Conservation (phyloP, 179 eudicot genomes). For the Silene coronaria region DNA sequence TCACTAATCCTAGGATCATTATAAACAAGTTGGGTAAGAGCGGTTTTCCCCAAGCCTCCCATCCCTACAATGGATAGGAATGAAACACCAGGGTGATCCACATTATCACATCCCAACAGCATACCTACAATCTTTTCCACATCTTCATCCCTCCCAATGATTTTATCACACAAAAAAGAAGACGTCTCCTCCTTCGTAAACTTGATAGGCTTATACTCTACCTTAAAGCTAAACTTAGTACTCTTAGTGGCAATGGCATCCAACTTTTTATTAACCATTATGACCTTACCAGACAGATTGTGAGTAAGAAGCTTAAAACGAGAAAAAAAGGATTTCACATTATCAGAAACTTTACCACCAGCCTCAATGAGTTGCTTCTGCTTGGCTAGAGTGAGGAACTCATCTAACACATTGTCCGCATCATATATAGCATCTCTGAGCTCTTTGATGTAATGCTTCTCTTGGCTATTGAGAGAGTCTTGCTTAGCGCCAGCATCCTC, state of each 20-base stretch:
- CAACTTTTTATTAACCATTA: not conserved
- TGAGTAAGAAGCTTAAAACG: conserved; percentile 1
- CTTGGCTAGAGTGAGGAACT: conserved; percentile 15
- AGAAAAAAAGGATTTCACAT: conserved; percentile 27
- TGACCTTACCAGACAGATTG: conserved; percentile 14
- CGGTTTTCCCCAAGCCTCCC: conserved; percentile 34
- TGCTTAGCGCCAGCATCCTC: conserved; percentile 18
- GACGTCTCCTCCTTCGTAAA: not conserved
- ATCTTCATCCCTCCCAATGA: conserved; percentile 23
- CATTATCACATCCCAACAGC: not conserved
- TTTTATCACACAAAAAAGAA: not conserved
- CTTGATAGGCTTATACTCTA: not conserved
- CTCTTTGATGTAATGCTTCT: conserved; percentile 9
- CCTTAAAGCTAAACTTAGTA: not conserved
- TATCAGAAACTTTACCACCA: not conserved
- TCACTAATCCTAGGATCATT: not conserved
- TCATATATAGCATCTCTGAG: conserved; percentile 18
- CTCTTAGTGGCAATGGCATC: not conserved
- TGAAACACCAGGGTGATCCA: not conserved
- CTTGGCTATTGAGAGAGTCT: not conserved
- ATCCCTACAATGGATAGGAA: conserved; percentile 24
- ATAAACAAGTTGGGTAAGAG: conserved; percentile 23
- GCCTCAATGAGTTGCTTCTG: not conserved
- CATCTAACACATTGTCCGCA: conserved; percentile 25
- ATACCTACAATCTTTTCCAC: conserved; percentile 5